These are phyloP conservation scores for Takashimella koratensis DNA, from an alignment of 1,284 basidiomycete species.

Conservation along the genomic window DNA sequence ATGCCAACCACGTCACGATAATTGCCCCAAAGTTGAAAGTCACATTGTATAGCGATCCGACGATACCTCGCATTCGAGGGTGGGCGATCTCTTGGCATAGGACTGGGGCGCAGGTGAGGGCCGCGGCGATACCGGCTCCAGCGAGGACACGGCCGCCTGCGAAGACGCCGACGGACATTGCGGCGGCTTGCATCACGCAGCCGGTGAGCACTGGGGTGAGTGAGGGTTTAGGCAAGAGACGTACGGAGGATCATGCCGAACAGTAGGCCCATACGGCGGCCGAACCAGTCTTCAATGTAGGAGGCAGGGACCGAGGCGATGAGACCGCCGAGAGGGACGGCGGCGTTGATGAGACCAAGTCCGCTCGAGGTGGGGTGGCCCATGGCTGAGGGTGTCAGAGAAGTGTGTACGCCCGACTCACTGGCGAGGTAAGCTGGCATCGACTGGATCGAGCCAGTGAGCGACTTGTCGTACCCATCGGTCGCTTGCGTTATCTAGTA, in stretches of 20 bases:
- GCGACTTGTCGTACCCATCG: too few relatives aligned
- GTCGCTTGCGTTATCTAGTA: too few relatives aligned
- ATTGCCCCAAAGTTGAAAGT: conserved; percentile 11
- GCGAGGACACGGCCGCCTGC: conserved; percentile 5
- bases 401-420: too few relatives aligned
- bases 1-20: conserved; percentile 20
- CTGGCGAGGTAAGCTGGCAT: too few relatives aligned
- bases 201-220: too few relatives aligned
- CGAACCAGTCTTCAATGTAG: conserved; percentile 1
- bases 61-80: conserved; percentile 6
- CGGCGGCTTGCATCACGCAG: background rate
- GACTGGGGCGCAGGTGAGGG: background rate
- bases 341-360: conserved; percentile 15
- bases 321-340: conserved; percentile 5
- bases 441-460: too few relatives aligned
- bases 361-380: conserved; percentile 7
- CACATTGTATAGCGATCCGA: conserved; percentile 6
- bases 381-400: too few relatives aligned
- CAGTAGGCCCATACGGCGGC: background rate
- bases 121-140: conserved; percentile 6
- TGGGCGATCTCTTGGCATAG: conserved; percentile 13
- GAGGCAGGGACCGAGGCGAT: background rate
- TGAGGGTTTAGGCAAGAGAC: too few relatives aligned
- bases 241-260: background rate
- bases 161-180: background rate